Evolutionary conservation across 1,139 yeast species (phyloP).

Genomic region (Geotrichum reessii): DNA sequence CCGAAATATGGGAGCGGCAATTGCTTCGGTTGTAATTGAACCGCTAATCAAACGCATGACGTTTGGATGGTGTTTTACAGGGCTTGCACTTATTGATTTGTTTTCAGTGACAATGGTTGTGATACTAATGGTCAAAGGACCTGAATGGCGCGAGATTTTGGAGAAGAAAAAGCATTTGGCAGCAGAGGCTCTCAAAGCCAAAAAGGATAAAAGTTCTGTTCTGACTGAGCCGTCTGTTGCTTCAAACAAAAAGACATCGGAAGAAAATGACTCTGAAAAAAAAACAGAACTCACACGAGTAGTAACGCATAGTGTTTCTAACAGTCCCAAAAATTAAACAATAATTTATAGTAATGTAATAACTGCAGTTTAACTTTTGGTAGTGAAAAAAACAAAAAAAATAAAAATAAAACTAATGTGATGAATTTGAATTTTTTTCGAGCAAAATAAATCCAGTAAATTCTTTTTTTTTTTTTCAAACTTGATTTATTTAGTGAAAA

Average conservation of each 20-base stretch:
- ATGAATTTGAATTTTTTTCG: no score
- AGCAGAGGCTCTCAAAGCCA: background rate
- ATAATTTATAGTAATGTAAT: no score
- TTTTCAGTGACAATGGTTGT: slow-evolving; percentile 35
- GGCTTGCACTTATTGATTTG: slow-evolving; percentile 44
- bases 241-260: background rate
- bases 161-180: slow-evolving; percentile 20
- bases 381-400: no score
- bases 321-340: background rate
- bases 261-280: background rate
- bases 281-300: background rate
- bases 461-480: no score
- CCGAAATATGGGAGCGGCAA: slow-evolving; percentile 53
- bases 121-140: slow-evolving; percentile 33
- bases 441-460: no score
- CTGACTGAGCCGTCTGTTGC: background rate
- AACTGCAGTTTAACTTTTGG: no score
- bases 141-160: slow-evolving; percentile 27
- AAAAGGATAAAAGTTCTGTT: background rate
- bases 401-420: no score
- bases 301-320: background rate
- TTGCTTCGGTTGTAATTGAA: slow-evolving; percentile 47
- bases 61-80: slow-evolving; percentile 56
- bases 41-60: slow-evolving; percentile 44
- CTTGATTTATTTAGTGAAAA: no score